Evolutionary conservation across 2,329 filamentous ascomycete species (phyloP).

Genomic region (Aureobasidium sp.): DNA sequence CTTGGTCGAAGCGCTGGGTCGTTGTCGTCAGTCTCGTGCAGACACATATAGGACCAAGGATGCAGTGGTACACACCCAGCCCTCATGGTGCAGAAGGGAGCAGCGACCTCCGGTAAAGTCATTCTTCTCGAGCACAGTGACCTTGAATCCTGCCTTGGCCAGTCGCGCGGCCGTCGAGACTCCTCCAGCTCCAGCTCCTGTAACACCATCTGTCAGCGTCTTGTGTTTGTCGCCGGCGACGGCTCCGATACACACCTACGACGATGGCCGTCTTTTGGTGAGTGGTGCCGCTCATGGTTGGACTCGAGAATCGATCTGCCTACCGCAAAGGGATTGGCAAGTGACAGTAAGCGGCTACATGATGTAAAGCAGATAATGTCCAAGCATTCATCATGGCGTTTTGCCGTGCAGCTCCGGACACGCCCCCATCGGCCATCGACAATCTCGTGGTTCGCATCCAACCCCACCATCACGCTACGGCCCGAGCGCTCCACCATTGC

Average conservation of each 20-base stretch:
- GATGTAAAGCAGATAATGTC: background rate
- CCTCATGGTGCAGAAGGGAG: slow-evolving; percentile 54
- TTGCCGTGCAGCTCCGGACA: background rate
- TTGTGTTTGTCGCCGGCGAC: slow-evolving; percentile 7
- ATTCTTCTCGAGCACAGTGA: slow-evolving; percentile 77
- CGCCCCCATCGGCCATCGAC: background rate
- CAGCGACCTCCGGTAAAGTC: slow-evolving; percentile 65
- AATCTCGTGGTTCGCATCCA: background rate
- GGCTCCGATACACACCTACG: slow-evolving; percentile 38
- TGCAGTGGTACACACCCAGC: slow-evolving; percentile 32
- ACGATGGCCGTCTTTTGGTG: slow-evolving; percentile 45
- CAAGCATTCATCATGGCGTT: slow-evolving; percentile 4
- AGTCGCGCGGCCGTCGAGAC: slow-evolving; percentile 65
- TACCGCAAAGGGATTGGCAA: background rate
- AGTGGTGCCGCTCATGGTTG: background rate
- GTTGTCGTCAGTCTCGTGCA: background rate
- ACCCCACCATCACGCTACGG: slow-evolving; percentile 1
- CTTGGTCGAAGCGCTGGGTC: slow-evolving; percentile 62
- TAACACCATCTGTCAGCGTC: background rate
- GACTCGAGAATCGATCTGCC: background rate
- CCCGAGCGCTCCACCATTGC: background rate
- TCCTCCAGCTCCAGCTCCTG: slow-evolving; percentile 64
- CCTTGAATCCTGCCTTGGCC: slow-evolving; percentile 60
- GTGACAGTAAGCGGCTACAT: slow-evolving; percentile 8
- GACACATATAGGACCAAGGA: background rate